Base-by-base conservation (phyloP, 768 basidiomycete species). In the Suillus paluster region DNA sequence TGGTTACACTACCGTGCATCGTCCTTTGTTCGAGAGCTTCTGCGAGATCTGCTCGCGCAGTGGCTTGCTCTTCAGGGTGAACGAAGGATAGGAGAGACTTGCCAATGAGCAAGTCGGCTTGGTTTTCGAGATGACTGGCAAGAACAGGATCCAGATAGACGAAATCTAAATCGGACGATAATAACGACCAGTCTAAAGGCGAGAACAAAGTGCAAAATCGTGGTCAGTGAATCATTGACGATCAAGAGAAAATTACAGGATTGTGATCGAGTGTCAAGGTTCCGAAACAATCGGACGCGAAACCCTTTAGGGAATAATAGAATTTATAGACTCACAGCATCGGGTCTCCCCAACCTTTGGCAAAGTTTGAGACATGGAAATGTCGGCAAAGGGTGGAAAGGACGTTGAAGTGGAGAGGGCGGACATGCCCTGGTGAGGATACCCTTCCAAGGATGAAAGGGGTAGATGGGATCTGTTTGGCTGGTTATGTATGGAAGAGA, bases 121-220 rank as follows among this genome's bases (percentile, higher is more conserved):
- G 87, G 57, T 85, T 82, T 41, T 81, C 84, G 68, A 95, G 87
- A 73, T 95, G 92, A 70, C 65, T 73, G 15, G 85, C 80, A 64
- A 94, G 82, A 59, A 92, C 87, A 63, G 93, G 93, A 78, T 94
- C 93, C 65, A 93, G 82, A 76, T 92, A 94, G 63, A 94, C 84
- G 76, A 93, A 93, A 56, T 84, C 78, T 55, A 95, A 84, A 72
- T 89, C 84, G 52, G 88, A 73, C n/a, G 88, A 86, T 68, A 95
- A 82, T 64, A 95, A 79, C 30, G 91, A 78, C 93, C 93, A 95
- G 79, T 94, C 91, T 93, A 74, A 27, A 57, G 46, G 30, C 23
- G 38, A 12, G 7, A 46, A 59, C n/a, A 27, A 59, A 39, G 27
- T 58, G 5, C 12, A 54, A 58, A 54, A 58, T 44, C 12, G 25